Percentiles rank a stretch among this genome's conserved stretches.
Conservation (phyloP, 768 basidiomycete genomes). For the Russula foetens region DNA sequence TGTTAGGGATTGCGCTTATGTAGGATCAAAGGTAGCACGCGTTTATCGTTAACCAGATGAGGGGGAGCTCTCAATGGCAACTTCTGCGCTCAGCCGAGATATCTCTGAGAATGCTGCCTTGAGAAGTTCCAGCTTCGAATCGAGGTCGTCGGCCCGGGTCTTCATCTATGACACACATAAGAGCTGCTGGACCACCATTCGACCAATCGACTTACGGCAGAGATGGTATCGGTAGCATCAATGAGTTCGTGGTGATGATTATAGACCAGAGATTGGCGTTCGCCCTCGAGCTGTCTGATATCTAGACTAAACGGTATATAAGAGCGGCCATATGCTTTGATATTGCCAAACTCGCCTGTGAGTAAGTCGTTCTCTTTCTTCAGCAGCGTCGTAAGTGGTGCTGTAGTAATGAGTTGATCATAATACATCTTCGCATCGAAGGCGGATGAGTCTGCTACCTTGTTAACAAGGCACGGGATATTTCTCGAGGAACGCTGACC, state of each 20-base stretch:
- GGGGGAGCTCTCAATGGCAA: slow-evolving; percentile 38
- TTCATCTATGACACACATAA: slow-evolving; percentile 64
- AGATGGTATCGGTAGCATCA: slow-evolving; percentile 87
- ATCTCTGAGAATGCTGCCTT: slow-evolving; percentile 81
- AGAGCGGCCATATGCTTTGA: background rate
- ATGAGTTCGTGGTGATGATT: slow-evolving; percentile 95
- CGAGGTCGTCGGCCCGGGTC: slow-evolving; percentile 74
- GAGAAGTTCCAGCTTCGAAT: slow-evolving; percentile 75
- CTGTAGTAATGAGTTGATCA: slow-evolving; percentile 76
- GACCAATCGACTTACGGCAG: slow-evolving; percentile 44
- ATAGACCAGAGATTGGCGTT: slow-evolving; percentile 86
- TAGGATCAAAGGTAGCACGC: background rate
- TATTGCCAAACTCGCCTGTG: slow-evolving; percentile 37
- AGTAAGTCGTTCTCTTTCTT: slow-evolving; percentile 79
- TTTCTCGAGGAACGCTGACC: slow-evolving; percentile 34
- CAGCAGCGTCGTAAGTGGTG: slow-evolving; percentile 62
- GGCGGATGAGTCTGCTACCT: slow-evolving; percentile 55
- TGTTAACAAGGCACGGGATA: slow-evolving; percentile 1
- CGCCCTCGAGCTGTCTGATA: slow-evolving; percentile 80
- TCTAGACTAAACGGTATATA: slow-evolving; percentile 37
- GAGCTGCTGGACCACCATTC: background rate
- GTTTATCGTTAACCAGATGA: background rate
- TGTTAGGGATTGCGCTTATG: background rate
- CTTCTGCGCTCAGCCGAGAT: slow-evolving; percentile 64
- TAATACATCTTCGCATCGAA: slow-evolving; percentile 84